Conservation (phyloP, 306 rosid species). For the Gleditsia sinensis region DNA sequence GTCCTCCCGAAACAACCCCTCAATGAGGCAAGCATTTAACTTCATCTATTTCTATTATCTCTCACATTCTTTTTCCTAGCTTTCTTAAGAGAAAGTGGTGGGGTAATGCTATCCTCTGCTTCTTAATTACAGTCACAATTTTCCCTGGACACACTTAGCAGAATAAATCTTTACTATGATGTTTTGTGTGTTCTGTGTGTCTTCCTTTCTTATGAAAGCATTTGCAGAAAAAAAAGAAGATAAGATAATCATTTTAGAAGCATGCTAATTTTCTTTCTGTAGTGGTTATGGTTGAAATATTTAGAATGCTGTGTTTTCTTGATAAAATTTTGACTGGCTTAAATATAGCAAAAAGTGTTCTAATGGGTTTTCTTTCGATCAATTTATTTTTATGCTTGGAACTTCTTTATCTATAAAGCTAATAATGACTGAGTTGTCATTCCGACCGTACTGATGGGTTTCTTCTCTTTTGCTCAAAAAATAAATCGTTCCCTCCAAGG, state of each 20-base stretch:
- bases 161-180: neutral
- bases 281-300: neutral
- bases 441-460: neutral
- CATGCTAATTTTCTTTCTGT: slow-evolving; percentile 2
- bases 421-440: too few species aligned
- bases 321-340: slow-evolving; percentile 14
- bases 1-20: slow-evolving; percentile 46
- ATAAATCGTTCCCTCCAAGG: neutral
- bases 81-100: neutral
- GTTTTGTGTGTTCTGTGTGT: neutral
- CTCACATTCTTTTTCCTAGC: neutral
- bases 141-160: neutral
- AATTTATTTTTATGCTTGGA: neutral
- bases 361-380: neutral
- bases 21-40: slow-evolving; percentile 52
- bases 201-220: neutral
- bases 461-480: neutral
- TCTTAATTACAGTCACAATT: neutral
- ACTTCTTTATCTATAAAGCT: neutral
- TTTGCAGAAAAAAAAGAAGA: neutral
- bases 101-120: neutral
- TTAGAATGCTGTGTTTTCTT: slow-evolving; percentile 5
- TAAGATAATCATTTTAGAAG: neutral
- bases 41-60: neutral
- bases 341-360: slow-evolving; percentile 14